A percentile compares a stretch with the other conserved stretches of the same genome.
These are phyloP conservation scores for Aspergillus novofumigatus DNA, from an alignment of 2,329 filamentous ascomycete species.

Conservation along the genomic window DNA sequence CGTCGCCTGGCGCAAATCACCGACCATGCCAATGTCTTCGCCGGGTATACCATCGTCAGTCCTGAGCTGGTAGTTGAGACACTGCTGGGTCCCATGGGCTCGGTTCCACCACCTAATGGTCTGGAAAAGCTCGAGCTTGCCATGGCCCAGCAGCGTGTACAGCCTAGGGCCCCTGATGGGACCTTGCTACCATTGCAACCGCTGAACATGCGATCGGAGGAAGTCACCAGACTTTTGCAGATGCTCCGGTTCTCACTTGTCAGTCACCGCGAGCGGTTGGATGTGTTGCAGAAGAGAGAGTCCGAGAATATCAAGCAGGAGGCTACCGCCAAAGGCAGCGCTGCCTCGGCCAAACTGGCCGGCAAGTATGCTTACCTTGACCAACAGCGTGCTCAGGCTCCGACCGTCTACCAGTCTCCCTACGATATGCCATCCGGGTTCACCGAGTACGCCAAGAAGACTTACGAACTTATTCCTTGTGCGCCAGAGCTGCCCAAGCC, in stretches of 20 bases:
- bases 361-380: conserved; percentile 40
- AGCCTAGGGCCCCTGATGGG: conserved; percentile 36
- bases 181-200: conserved; percentile 36
- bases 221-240: conserved; percentile 39
- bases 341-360: conserved; percentile 28
- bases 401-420: conserved; percentile 40
- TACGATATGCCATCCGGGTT: conserved; percentile 43
- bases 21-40: conserved; percentile 43
- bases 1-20: conserved; percentile 41
- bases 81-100: conserved; percentile 39
- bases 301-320: conserved; percentile 31
- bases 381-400: conserved; percentile 33
- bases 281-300: conserved; percentile 37
- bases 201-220: conserved; percentile 42
- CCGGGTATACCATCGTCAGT: conserved; percentile 41
- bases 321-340: conserved; percentile 27
- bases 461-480: conserved; percentile 33
- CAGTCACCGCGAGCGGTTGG: conserved; percentile 36
- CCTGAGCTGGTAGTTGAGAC: conserved; percentile 43
- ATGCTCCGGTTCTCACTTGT: conserved; percentile 43
- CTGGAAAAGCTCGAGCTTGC: conserved; percentile 42
- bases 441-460: conserved; percentile 38
- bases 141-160: conserved; percentile 42
- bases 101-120: conserved; percentile 37
- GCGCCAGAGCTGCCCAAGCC: conserved; percentile 32